phyloP scores from a whole-genome alignment of 2,329 filamentous ascomycete species.

The Beauveria sp. region DNA sequence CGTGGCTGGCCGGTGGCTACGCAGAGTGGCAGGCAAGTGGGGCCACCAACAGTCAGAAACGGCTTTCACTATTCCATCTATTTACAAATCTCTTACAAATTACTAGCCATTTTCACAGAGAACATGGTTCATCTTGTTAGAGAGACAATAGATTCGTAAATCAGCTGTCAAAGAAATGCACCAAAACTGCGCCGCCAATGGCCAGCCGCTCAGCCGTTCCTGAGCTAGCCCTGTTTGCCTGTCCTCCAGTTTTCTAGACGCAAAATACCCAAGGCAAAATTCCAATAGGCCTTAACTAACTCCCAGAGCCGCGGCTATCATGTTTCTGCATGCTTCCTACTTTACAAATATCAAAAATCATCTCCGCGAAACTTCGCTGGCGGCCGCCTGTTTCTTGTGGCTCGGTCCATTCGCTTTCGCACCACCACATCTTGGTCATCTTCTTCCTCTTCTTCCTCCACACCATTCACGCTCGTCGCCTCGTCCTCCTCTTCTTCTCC shows the following conservation, averaged over 20 bases:
- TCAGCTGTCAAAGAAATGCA: no score
- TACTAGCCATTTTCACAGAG: neutral
- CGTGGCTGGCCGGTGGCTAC: neutral
- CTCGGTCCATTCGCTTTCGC: conserved; percentile 20
- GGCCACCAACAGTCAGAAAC: no score
- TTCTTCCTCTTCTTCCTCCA: conserved; percentile 16
- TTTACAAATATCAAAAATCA: conserved; percentile 17
- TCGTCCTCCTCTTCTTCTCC: neutral
- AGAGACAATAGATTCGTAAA: neutral
- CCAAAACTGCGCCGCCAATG: neutral
- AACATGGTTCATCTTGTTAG: neutral
- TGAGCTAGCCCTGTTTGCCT: no score
- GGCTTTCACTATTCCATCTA: no score
- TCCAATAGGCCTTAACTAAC: no score
- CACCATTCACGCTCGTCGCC: neutral
- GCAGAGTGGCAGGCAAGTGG: no score
- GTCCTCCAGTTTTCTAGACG: no score
- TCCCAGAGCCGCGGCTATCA: no score
- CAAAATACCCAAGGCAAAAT: neutral
- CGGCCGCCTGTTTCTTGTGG: conserved; percentile 23
- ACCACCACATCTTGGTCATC: conserved; percentile 25
- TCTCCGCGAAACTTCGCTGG: conserved; percentile 30
- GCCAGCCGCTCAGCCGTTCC: neutral
- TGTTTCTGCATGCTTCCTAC: conserved; percentile 4
- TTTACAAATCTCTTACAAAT: no score